Conservation (phyloP, 2,329 filamentous ascomycete species). For the Botrytis fabae region DNA sequence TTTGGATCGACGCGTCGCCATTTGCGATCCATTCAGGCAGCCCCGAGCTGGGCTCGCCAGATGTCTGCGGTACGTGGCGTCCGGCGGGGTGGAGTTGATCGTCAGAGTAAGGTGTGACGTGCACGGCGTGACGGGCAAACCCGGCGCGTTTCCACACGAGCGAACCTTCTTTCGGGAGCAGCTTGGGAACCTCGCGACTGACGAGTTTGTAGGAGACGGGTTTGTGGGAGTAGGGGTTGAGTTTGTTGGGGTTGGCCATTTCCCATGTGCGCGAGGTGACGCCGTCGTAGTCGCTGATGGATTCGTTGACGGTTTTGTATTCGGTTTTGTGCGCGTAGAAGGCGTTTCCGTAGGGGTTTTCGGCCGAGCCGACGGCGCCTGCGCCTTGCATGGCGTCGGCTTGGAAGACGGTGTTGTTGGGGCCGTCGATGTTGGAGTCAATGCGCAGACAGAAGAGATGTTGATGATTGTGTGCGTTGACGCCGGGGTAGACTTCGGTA, state of each 20-base stretch:
- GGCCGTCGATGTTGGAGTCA: slow-evolving; percentile 83
- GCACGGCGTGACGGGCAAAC: slow-evolving; percentile 59
- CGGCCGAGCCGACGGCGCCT: slow-evolving; percentile 73
- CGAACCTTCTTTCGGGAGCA: slow-evolving; percentile 78
- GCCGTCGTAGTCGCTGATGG: slow-evolving; percentile 79
- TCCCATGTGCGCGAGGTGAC: slow-evolving; percentile 83
- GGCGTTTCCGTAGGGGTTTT: slow-evolving; percentile 88
- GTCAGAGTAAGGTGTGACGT: slow-evolving; percentile 65
- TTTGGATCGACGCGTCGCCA: slow-evolving; percentile 66
- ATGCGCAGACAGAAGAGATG: slow-evolving; percentile 90
- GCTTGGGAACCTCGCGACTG: slow-evolving; percentile 74
- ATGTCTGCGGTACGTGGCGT: slow-evolving; percentile 60
- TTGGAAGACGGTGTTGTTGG: slow-evolving; percentile 81
- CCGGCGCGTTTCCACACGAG: slow-evolving; percentile 66
- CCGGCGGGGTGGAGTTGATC: slow-evolving; percentile 61
- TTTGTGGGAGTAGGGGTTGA: slow-evolving; percentile 86
- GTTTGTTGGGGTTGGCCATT: slow-evolving; percentile 77
- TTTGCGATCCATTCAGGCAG: slow-evolving; percentile 54
- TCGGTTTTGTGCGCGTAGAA: slow-evolving; percentile 86
- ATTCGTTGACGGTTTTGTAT: slow-evolving; percentile 66
- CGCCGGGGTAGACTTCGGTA: slow-evolving; percentile 83
- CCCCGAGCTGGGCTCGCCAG: slow-evolving; percentile 47
- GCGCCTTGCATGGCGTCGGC: slow-evolving; percentile 71
- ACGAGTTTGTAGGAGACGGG: slow-evolving; percentile 87
- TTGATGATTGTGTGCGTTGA: slow-evolving; percentile 95